Base-by-base conservation (phyloP, 1,284 basidiomycete species). In the Gymnopus androsaceus region DNA sequence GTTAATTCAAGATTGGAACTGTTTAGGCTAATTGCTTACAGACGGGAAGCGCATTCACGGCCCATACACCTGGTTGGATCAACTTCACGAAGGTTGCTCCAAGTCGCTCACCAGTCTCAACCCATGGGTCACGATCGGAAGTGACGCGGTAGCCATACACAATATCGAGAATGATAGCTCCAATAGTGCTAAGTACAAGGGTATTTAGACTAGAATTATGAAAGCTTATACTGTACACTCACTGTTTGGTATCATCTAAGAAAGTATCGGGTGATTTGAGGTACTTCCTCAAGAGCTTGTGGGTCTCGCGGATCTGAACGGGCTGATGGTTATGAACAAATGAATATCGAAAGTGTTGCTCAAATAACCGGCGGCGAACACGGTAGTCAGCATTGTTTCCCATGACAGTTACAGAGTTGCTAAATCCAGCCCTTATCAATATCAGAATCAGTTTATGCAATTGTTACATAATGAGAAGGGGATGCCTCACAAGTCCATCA, bases 111-210 rank as follows among this genome's bases (percentile, higher is more conserved):
- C 71, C 75, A 11, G 79, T 66, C 34, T 69, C 61, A 4, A 79
- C 63, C 28, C 77, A 63, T 0, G 68, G 71, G 37, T 79, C 78
- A 2, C 72, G 58, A 6, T 70, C 57, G 27, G 72, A 71, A 42
- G 67, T 64, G 15, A 69, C 61, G 25, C 72, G 60, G 53, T 80
- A 80, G 1, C 78, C 77, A 55, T 76, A 74, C 1, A 73, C 68
- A 11, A 79, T 69, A 31, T 66, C 68, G 31, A 79, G 55, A 2
- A 75, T 72, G 34, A 77, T 69, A 4, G 73, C 64, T 4, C 74
- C 76, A 28, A 47, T 23, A 33, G 45, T 47, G 30, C 45, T 47
- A n/a, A n/a, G n/a, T n/a, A 15, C 5, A 14, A 33, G 19, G n/a
- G 14, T 33, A 28, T 15, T 28, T n/a, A 3, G 4, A 23, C 12